A percentile compares a stretch with the other conserved stretches of the same genome.
These are phyloP conservation scores for Santalum album DNA, from an alignment of 164 flowering plant species.

Conservation along the genomic window DNA sequence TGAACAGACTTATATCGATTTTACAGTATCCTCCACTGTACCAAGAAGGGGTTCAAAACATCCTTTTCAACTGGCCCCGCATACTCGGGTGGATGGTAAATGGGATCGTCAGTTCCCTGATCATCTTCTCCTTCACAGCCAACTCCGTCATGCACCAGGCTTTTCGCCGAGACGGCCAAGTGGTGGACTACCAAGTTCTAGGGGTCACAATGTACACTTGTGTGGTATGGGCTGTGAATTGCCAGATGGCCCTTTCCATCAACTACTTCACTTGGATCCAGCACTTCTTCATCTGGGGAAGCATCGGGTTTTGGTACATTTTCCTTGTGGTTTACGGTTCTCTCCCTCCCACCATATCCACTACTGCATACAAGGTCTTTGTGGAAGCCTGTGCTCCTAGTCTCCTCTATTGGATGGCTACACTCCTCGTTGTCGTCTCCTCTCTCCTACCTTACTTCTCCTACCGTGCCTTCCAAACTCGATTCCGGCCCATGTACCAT, in stretches of 20 bases:
- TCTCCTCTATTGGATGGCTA: slow-evolving; percentile 44
- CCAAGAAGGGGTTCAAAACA: slow-evolving; percentile 63
- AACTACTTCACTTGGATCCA: slow-evolving; percentile 93
- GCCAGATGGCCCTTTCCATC: slow-evolving; percentile 68
- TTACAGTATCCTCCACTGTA: slow-evolving; percentile 62
- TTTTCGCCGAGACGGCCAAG: slow-evolving; percentile 55
- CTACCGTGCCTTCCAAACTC: slow-evolving; percentile 43
- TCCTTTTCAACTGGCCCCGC: slow-evolving; percentile 74
- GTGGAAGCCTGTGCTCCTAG: slow-evolving; percentile 66
- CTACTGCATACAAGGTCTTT: slow-evolving; percentile 60
- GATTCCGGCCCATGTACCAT: slow-evolving; percentile 65
- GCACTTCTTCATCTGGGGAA: slow-evolving; percentile 85
- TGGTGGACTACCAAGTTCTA: slow-evolving; percentile 41
- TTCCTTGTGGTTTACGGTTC: slow-evolving; percentile 56
- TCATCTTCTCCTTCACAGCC: slow-evolving; percentile 58
- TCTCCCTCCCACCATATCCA: slow-evolving; percentile 45
- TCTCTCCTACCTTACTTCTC: slow-evolving; percentile 48
- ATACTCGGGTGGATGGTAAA: slow-evolving; percentile 84
- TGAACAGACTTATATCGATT: not conserved
- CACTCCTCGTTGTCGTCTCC: slow-evolving; percentile 42
- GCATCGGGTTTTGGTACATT: slow-evolving; percentile 61
- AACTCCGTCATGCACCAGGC: slow-evolving; percentile 35
- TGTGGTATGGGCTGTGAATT: slow-evolving; percentile 78
- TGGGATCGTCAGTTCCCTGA: slow-evolving; percentile 48
- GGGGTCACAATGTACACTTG: slow-evolving; percentile 67